A percentile compares a stretch with the other conserved stretches of the same genome.
phyloP scores from a whole-genome alignment of 2,329 filamentous ascomycete genomes.

The Fusarium newnesense region DNA sequence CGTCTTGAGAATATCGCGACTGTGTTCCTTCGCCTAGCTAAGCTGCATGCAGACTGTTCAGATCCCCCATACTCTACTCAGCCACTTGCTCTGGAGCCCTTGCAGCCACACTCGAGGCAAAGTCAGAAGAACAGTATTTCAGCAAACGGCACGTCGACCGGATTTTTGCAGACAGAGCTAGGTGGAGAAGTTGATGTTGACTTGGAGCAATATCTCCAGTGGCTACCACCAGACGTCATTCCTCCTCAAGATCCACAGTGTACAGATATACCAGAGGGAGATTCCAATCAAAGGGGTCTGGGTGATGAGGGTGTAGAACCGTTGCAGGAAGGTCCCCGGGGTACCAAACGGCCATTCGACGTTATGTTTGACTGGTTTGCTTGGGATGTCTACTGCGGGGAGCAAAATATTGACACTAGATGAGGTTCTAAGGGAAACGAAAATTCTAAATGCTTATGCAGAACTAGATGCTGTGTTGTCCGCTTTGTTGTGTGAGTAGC shows the following conservation, averaged over 20 bases:
- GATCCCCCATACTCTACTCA: accelerated
- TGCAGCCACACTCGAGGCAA: accelerated
- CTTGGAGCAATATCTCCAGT: not conserved
- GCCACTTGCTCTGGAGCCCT: not conserved
- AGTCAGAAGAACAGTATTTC: accelerated
- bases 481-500: not conserved
- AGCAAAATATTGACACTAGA: not conserved
- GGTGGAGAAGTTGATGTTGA: not conserved
- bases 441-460: accelerated
- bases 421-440: not conserved
- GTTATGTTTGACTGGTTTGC: slow-evolving; percentile 13
- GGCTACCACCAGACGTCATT: not conserved
- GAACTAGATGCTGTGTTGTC: not conserved
- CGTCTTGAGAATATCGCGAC: not conserved
- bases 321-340: not conserved
- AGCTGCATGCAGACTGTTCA: not conserved
- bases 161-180: not conserved
- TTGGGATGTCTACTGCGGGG: slow-evolving; percentile 1
- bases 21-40: not conserved
- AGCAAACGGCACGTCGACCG: accelerated
- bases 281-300: too few relatives aligned
- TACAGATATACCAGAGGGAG: too few relatives aligned
- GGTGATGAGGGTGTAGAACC: accelerated
- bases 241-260: not conserved
- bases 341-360: not conserved